These are phyloP conservation scores for Fusarium poae DNA, from an alignment of 2,329 filamentous ascomycete species.

Conservation along the genomic window DNA sequence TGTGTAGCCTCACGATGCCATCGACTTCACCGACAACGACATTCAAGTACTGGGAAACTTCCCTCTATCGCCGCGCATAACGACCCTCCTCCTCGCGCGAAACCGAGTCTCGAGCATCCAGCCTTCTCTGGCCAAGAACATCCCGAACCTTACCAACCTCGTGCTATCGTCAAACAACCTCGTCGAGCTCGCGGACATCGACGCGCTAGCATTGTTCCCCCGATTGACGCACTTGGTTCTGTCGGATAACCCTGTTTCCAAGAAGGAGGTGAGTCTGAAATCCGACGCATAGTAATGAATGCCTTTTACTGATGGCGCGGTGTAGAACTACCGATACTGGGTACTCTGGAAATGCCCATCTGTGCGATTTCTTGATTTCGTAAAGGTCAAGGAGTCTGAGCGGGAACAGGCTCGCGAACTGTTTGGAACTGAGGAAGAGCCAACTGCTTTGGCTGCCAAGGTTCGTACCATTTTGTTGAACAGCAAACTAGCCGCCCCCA, in stretches of 20 bases:
- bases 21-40: conserved; percentile 99
- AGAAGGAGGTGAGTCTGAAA: conserved; percentile 83
- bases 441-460: conserved; percentile 83
- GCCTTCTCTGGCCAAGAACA: conserved; percentile 75
- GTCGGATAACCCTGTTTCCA: conserved; percentile 88
- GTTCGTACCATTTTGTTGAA: conserved; percentile 52
- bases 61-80: conserved; percentile 88
- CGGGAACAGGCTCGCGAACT: conserved; percentile 80
- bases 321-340: conserved; percentile 91
- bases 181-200: conserved; percentile 86
- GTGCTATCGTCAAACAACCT: conserved; percentile 88
- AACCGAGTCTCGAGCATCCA: conserved; percentile 91
- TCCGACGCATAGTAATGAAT: not conserved
- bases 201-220: conserved; percentile 77
- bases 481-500: too few relatives aligned
- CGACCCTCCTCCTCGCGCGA: conserved; percentile 87
- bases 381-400: conserved; percentile 90
- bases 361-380: conserved; percentile 91
- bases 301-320: conserved; percentile 13
- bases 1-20: conserved; percentile 87
- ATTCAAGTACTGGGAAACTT: conserved; percentile 92
- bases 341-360: conserved; percentile 87
- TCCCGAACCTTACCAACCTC: conserved; percentile 86
- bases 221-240: conserved; percentile 84
- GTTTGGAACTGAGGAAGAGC: conserved; percentile 83